Conservation (phyloP, 139 green algal species). For the Zygnema circumcarinatum region DNA sequence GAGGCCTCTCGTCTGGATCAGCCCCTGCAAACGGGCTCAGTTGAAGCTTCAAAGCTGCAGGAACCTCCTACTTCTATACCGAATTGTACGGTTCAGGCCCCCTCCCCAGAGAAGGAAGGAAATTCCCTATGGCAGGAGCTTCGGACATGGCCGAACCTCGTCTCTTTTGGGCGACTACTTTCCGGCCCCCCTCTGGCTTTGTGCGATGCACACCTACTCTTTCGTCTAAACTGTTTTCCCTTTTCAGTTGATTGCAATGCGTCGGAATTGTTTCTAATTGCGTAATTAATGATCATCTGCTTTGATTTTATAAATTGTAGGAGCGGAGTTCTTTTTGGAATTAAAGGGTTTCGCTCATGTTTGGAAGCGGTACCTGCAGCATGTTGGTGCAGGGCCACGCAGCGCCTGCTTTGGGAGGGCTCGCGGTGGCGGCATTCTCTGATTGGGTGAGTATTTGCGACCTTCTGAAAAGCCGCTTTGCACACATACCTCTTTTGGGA, state of each 20-base stretch:
- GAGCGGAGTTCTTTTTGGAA: too few species aligned
- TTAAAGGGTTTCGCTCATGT: too few species aligned
- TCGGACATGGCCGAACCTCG: not conserved
- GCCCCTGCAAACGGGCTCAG: too few species aligned
- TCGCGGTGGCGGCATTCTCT: not conserved
- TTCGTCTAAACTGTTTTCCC: not conserved
- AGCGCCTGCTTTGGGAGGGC: not conserved
- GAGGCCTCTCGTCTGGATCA: too few species aligned
- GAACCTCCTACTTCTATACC: too few species aligned
- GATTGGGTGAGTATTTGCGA: constrained; percentile 28
- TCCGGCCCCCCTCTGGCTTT: not conserved
- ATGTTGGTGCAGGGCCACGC: constrained; percentile 29
- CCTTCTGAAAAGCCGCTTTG: not conserved
- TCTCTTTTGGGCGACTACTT: not conserved
- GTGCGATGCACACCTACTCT: not conserved
- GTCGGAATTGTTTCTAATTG: too few species aligned
- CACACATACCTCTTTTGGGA: not conserved
- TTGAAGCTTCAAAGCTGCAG: too few species aligned
- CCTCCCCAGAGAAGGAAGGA: too few species aligned
- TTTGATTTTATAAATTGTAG: too few species aligned
- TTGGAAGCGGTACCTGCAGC: too few species aligned
- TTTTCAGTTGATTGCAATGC: constrained; percentile 2
- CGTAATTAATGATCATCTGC: too few species aligned
- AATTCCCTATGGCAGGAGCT: not conserved
- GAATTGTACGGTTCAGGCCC: too few species aligned